Percentiles rank a stretch among this genome's conserved stretches.
Evolutionary conservation across 2,329 filamentous ascomycete genomes (phyloP).

Genomic region (Simplicillium sp.): DNA sequence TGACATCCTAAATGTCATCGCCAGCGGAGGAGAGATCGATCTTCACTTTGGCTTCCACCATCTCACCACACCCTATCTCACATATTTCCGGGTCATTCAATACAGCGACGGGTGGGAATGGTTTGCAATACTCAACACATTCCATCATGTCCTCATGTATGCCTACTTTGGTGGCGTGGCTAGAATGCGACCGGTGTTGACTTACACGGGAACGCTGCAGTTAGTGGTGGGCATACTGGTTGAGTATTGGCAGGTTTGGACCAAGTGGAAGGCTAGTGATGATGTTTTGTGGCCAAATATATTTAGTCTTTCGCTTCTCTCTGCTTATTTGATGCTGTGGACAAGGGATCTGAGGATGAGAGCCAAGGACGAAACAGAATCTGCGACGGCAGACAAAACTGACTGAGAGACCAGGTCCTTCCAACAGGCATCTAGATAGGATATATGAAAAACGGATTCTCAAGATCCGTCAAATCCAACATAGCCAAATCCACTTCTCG

Average conservation of each 20-base stretch:
- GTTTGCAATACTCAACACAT: slow-evolving; percentile 16
- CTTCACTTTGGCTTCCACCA: slow-evolving; percentile 20
- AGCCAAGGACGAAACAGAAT: no score
- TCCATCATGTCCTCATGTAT: slow-evolving; percentile 20
- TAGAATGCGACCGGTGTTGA: slow-evolving; percentile 2
- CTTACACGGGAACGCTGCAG: no score
- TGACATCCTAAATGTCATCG: slow-evolving; percentile 19
- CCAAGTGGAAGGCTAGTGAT: no score
- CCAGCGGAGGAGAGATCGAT: slow-evolving; percentile 13
- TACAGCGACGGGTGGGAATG: slow-evolving; percentile 15
- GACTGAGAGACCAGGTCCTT: no score
- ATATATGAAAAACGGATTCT: slow-evolving; percentile 29
- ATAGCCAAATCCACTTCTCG: slow-evolving; percentile 23
- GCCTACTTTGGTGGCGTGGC: slow-evolving; percentile 17
- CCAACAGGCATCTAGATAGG: no score
- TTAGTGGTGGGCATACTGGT: no score
- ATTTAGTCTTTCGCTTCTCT: no score
- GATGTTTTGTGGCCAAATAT: no score
- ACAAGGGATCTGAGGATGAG: no score
- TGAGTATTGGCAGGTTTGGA: no score
- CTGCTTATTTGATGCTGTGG: no score
- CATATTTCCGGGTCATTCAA: slow-evolving; percentile 14
- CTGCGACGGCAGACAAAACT: no score
- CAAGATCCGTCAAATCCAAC: slow-evolving; percentile 27
- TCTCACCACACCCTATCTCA: slow-evolving; percentile 19